phyloP scores from a whole-genome alignment of 2,329 filamentous ascomycete genomes.

The Pestalotiopsis sp. region DNA sequence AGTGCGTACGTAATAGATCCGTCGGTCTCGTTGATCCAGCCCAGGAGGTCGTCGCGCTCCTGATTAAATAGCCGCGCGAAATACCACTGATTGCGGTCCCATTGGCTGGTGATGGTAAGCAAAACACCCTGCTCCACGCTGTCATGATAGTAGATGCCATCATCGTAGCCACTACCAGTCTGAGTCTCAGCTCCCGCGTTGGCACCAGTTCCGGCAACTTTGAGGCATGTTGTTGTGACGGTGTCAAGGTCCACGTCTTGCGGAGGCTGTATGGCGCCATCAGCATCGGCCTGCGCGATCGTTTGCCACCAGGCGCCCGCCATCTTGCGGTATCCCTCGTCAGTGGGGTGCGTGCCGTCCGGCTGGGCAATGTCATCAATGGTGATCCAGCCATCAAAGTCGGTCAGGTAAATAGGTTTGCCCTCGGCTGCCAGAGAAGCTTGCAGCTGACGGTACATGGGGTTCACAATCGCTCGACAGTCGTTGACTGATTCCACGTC shows the following conservation, averaged over 20 bases:
- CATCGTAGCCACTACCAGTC: conserved; percentile 28
- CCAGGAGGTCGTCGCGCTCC: conserved; percentile 24
- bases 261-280: conserved; percentile 14
- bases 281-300: conserved; percentile 7
- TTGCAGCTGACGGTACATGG: background rate
- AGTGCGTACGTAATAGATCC: conserved; percentile 18
- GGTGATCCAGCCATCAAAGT: conserved; percentile 6
- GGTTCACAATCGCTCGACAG: background rate
- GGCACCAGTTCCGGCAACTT: conserved; percentile 22
- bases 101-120: conserved; percentile 15
- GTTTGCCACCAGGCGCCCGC: conserved; percentile 19
- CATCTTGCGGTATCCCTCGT: conserved; percentile 24
- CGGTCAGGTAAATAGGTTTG: conserved; percentile 1
- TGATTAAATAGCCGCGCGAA: conserved; percentile 23
- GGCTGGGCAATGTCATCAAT: conserved; percentile 14
- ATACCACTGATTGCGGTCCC: conserved; percentile 21
- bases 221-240: conserved; percentile 20
- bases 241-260: background rate
- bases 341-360: conserved; percentile 25
- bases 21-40: conserved; percentile 30
- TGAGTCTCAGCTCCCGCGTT: conserved; percentile 28
- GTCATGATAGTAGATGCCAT: conserved; percentile 31
- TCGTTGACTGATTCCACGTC: background rate
- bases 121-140: conserved; percentile 19
- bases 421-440: conserved; percentile 3